Base-by-base conservation (phyloP, 192 early-diverging fungal species). In the Mortierella antarctica region DNA sequence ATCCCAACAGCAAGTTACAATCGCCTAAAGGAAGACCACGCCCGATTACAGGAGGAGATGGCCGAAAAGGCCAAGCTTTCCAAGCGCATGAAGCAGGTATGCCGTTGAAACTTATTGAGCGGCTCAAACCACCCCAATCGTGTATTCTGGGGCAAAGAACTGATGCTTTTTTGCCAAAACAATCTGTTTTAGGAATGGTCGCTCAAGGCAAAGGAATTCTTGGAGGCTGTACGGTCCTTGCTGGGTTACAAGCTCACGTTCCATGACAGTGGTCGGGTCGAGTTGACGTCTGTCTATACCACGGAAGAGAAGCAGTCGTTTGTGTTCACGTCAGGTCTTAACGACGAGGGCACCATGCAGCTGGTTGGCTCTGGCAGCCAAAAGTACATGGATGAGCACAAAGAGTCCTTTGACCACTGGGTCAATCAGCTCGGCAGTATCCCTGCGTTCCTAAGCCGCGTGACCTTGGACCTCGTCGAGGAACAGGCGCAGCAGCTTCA, bases 401-500 rank as follows among this genome's bases (percentile, higher is more conserved):
- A 80, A 47, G 86, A 84, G 61, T 75, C 89, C 62, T 89, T 90
- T 40, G 70, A 89, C 42, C 89, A 86, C 70, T 95, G 91, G 84
- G 83, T 97, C 9, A 84, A 87, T 41, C 87, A 94, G 70, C 74
- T 87, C 11, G 89, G 90, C 39, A 91, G 90, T 58, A 94, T 96
- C 62, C 96, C 96, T 14, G 93, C 90, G 12, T 95, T 96, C 82
- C 71, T 97, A 80, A 94, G 94, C 39, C 84, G 86, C 20, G 86
- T 93, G 5, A 94, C 94, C 3, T 65, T 95, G 66, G 84, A 90
- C 62, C 80, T 92, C 57, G 89, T 91, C 68, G 91, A 90, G 57
- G 46, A 82, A 59, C 76, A 80, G 23, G 57, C 72, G n/a, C 72
- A 54, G n/a, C 54, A 73, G 15, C 41, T 47, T 9, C 15, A 31